These are phyloP conservation scores for Colletotrichum tropicicola DNA, from an alignment of 2,329 filamentous ascomycete species.

Conservation along the genomic window DNA sequence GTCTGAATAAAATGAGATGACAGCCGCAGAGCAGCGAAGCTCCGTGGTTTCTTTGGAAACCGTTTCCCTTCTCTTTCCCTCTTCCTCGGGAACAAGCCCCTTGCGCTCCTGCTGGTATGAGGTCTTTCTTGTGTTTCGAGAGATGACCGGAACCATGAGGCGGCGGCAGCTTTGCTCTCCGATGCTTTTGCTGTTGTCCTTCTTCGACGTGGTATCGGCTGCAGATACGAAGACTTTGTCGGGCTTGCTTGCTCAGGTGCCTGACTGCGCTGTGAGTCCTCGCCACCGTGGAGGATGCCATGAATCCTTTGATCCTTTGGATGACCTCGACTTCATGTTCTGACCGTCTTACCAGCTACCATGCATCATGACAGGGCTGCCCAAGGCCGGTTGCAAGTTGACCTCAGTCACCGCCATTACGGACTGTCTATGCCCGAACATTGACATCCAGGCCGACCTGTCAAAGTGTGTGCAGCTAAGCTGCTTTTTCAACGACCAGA, in stretches of 20 bases:
- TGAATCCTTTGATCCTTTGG: too few relatives aligned
- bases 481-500: slow-evolving; percentile 29
- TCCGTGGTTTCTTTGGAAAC: not conserved
- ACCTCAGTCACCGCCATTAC: slow-evolving; percentile 15
- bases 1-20: not conserved
- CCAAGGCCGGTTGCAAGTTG: slow-evolving; percentile 16
- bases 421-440: slow-evolving; percentile 30
- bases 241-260: not conserved
- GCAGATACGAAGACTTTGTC: not conserved
- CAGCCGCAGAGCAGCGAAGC: too few relatives aligned
- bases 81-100: too few relatives aligned
- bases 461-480: slow-evolving; percentile 28
- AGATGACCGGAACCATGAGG: not conserved
- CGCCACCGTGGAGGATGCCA: too few relatives aligned
- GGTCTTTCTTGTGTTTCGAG: not conserved
- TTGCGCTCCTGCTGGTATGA: not conserved
- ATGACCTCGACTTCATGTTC: not conserved
- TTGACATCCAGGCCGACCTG: slow-evolving; percentile 12
- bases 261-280: not conserved
- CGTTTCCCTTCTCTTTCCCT: too few relatives aligned
- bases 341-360: not conserved
- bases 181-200: not conserved
- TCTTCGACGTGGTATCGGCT: not conserved
- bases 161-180: not conserved
- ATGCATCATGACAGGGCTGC: not conserved